These are phyloP conservation scores for Tanacetum coccineum DNA, from an alignment of 129 eudicot genomes.

Conservation along the genomic window DNA sequence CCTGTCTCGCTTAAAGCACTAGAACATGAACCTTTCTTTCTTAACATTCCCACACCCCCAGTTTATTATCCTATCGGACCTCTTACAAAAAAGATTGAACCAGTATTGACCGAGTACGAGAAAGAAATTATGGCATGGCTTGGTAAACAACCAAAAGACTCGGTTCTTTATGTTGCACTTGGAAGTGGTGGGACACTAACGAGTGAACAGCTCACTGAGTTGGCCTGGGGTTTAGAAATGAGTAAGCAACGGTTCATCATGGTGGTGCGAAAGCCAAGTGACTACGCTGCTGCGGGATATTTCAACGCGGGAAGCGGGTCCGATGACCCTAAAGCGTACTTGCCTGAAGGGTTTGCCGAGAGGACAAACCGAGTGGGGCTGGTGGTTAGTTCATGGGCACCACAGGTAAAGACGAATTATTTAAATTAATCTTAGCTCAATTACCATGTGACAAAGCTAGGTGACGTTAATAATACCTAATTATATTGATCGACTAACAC, in stretches of 20 bases:
- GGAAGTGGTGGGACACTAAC: conserved; percentile 59
- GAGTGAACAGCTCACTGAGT: conserved; percentile 40
- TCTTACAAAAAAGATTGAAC: conserved; percentile 28
- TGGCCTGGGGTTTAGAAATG: conserved; percentile 54
- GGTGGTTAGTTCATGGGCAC: conserved; percentile 56
- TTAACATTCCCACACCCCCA: conserved; percentile 29
- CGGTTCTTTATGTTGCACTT: conserved; percentile 42
- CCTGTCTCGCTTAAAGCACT: conserved; percentile 25
- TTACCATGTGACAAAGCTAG: too few relatives aligned
- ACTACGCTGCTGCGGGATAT: conserved; percentile 19
- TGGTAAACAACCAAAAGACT: conserved; percentile 40
- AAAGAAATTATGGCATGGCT: conserved; percentile 39
- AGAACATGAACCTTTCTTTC: conserved; percentile 21
- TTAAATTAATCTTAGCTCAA: too few relatives aligned
- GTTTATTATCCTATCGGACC: conserved; percentile 53
- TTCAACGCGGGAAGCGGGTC: conserved; percentile 24
- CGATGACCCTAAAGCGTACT: conserved; percentile 24
- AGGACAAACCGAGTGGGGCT: conserved; percentile 40
- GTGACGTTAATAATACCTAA: too few relatives aligned
- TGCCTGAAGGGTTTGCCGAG: conserved; percentile 49
- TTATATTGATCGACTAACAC: too few relatives aligned
- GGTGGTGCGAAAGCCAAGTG: conserved; percentile 40
- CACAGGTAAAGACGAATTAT: conserved; percentile 33
- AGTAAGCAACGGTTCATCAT: conserved; percentile 45
- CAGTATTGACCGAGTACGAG: neutral